Conservation (phyloP, 2,329 filamentous ascomycete genomes). For the Diaporthe destruens region DNA sequence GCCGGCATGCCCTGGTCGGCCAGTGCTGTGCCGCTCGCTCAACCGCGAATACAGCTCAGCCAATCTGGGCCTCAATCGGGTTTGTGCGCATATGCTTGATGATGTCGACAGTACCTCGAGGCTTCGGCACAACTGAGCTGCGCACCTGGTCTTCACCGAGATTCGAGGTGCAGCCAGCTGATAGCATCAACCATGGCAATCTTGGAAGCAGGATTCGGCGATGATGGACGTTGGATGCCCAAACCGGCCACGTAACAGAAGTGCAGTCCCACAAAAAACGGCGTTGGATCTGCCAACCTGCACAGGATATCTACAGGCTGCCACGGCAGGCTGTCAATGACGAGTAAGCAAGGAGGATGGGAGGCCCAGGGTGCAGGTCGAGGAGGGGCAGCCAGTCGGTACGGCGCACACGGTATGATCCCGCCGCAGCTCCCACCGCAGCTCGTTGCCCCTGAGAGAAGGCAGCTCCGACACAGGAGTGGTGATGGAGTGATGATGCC, state of each 20-base stretch:
- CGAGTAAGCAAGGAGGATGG: neutral
- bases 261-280: neutral
- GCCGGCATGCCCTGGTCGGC: slow-evolving; percentile 12
- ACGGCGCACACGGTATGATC: neutral
- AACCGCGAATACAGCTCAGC: neutral
- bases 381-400: neutral
- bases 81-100: neutral
- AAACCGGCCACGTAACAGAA: slow-evolving; percentile 6
- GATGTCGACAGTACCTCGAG: neutral
- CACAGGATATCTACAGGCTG: slow-evolving; percentile 7
- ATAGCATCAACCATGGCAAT: neutral
- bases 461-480: slow-evolving; percentile 27
- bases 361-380: neutral
- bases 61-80: neutral
- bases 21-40: neutral
- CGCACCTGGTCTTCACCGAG: neutral
- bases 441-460: neutral
- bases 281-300: slow-evolving; percentile 8
- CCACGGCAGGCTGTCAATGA: slow-evolving; percentile 9
- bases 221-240: neutral
- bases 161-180: neutral
- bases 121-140: too few relatives aligned
- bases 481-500: slow-evolving; percentile 5
- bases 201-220: neutral
- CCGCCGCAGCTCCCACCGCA: neutral